These are phyloP conservation scores for Teratosphaeriaceae sp. DNA, from an alignment of 2,329 filamentous ascomycete genomes.

Conservation along the genomic window DNA sequence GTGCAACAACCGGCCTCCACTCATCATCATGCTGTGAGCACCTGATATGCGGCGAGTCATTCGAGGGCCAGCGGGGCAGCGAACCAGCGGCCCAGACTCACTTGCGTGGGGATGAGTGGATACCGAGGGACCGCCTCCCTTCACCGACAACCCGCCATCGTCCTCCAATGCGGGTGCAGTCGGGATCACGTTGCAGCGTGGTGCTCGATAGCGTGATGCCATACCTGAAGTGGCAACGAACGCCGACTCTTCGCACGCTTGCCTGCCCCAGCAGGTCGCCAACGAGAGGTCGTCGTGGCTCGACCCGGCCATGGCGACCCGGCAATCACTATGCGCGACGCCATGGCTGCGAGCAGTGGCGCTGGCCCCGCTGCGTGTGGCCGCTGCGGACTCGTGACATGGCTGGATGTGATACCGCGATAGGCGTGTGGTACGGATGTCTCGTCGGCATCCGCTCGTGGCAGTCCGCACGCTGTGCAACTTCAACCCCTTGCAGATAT, in stretches of 20 bases:
- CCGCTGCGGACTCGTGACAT: constrained; percentile 3
- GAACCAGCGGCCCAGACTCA: no score
- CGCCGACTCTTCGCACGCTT: not conserved
- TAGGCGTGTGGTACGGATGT: constrained; percentile 2
- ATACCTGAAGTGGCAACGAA: not conserved
- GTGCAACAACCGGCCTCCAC: no score
- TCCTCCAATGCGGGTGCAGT: not conserved
- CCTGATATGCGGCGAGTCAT: not conserved
- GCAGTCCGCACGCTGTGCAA: constrained; percentile 3
- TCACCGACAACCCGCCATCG: not conserved
- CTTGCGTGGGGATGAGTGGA: not conserved
- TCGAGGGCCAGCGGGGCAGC: not conserved
- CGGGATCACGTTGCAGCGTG: not conserved
- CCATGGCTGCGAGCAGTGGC: no score
- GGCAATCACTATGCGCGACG: no score
- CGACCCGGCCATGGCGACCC: not conserved
- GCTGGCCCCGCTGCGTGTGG: no score
- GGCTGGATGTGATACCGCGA: not conserved
- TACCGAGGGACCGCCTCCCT: constrained; percentile 3
- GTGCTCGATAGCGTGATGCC: not conserved
- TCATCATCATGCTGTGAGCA: no score
- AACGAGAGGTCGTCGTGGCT: not conserved
- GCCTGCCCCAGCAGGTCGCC: no score
- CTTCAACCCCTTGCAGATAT: constrained; percentile 11
- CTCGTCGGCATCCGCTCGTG: not conserved